These are phyloP conservation scores for Trichoderma sp. DNA, from an alignment of 2,329 filamentous ascomycete genomes.

Conservation along the genomic window DNA sequence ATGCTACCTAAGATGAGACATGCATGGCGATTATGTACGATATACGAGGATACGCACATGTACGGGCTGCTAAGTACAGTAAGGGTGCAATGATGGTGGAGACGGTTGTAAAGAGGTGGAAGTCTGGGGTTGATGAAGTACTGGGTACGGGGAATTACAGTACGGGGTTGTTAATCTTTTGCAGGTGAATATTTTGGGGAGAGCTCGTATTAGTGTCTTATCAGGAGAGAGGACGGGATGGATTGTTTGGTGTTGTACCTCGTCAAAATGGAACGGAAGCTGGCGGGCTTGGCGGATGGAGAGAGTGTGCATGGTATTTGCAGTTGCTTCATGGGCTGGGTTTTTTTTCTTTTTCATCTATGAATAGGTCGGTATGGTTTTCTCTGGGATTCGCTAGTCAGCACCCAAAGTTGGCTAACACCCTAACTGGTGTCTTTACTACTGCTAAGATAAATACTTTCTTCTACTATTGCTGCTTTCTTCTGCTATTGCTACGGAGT, in stretches of 20 bases:
- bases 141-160: no score
- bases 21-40: not conserved
- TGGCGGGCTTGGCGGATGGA: not conserved
- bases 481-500: no score
- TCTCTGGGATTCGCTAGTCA: no score
- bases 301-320: not conserved
- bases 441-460: no score
- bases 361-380: not conserved
- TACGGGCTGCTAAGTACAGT: not conserved
- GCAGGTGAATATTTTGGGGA: no score
- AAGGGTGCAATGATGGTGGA: not conserved
- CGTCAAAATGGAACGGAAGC: not conserved
- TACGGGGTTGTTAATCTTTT: no score
- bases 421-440: no score
- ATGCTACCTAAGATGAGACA: slow-evolving; percentile 3
- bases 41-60: not conserved
- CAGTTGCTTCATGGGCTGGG: not conserved
- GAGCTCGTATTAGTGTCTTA: not conserved
- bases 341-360: not conserved
- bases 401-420: no score
- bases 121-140: not conserved
- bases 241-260: not conserved
- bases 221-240: not conserved
- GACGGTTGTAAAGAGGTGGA: not conserved
- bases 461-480: no score